Percentiles rank a stretch among this genome's conserved stretches.
phyloP scores from a whole-genome alignment of 176 grass and related monocot species.

The Alopecurus myosuroides region DNA sequence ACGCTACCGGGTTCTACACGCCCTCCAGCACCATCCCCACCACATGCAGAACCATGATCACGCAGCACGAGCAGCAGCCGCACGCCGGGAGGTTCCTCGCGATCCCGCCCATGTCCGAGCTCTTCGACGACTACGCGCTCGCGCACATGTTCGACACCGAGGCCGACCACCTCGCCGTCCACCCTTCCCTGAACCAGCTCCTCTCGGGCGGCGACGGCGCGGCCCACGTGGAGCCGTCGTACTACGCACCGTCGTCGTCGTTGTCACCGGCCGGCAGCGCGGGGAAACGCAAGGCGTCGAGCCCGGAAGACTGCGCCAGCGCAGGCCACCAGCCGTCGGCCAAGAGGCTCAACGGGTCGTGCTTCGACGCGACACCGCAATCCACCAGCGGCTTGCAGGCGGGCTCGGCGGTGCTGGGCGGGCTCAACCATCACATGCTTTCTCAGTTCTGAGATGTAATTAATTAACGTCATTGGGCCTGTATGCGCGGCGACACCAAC shows the following conservation, averaged over 20 bases:
- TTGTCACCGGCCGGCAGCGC: neutral
- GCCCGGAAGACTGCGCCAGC: neutral
- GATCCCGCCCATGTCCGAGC: conserved; percentile 27
- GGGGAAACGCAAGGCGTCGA: conserved; percentile 16
- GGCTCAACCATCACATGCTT: conserved; percentile 28
- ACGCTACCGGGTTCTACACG: neutral
- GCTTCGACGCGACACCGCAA: conserved; percentile 20
- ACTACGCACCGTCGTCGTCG: conserved; percentile 2
- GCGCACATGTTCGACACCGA: conserved; percentile 22
- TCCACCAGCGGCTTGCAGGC: neutral
- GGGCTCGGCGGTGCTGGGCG: neutral
- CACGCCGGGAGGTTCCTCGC: neutral
- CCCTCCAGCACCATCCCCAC: neutral
- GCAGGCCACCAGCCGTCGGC: neutral
- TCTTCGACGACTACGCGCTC: conserved; percentile 37
- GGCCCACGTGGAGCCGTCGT: neutral
- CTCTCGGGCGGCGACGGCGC: neutral
- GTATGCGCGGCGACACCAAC: neutral
- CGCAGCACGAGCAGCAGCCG: neutral
- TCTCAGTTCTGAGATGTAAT: conserved; percentile 18
- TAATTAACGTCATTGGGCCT: neutral
- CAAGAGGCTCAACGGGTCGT: conserved; percentile 32
- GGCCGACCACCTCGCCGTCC: conserved; percentile 20
- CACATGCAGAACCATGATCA: neutral
- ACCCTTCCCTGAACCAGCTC: conserved; percentile 44